These are phyloP conservation scores for Ganoderma sinense DNA, from an alignment of 1,284 basidiomycete species.

Conservation along the genomic window DNA sequence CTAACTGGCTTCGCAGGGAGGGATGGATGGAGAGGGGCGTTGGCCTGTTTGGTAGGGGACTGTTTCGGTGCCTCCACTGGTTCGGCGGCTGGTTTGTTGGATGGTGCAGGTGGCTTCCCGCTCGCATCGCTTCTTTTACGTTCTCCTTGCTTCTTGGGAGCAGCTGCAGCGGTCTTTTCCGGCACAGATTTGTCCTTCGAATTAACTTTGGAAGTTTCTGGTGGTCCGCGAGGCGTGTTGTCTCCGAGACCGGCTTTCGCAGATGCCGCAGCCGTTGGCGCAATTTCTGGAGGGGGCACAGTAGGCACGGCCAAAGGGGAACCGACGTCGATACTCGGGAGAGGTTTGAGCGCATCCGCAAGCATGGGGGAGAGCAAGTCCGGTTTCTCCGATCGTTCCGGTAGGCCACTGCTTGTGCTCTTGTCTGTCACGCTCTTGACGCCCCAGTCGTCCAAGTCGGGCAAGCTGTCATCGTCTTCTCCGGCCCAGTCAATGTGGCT, in stretches of 20 bases:
- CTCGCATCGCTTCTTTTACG: constrained; percentile 12
- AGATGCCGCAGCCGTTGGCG: neutral
- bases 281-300: constrained; percentile 30
- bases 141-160: neutral
- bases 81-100: neutral
- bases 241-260: constrained; percentile 6
- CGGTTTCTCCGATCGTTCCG: constrained; percentile 2
- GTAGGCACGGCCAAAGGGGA: constrained; percentile 32
- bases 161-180: constrained; percentile 5
- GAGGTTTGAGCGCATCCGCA: constrained; percentile 65
- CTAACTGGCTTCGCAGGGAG: constrained; percentile 55
- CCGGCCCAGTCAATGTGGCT: constrained; percentile 87
- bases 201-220: neutral
- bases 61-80: constrained; percentile 5
- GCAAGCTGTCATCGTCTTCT: constrained; percentile 82
- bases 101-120: neutral
- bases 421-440: constrained; percentile 47
- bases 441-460: constrained; percentile 85
- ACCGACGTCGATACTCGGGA: constrained; percentile 54
- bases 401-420: constrained; percentile 28
- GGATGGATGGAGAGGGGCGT: constrained; percentile 50
- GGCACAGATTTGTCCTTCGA: neutral
- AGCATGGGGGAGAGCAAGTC: constrained; percentile 71
- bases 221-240: constrained; percentile 18
- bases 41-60: constrained; percentile 24